Evolutionary conservation across 805 yeast species (phyloP).

Genomic region (Cyberlindnera misumaiensis): DNA sequence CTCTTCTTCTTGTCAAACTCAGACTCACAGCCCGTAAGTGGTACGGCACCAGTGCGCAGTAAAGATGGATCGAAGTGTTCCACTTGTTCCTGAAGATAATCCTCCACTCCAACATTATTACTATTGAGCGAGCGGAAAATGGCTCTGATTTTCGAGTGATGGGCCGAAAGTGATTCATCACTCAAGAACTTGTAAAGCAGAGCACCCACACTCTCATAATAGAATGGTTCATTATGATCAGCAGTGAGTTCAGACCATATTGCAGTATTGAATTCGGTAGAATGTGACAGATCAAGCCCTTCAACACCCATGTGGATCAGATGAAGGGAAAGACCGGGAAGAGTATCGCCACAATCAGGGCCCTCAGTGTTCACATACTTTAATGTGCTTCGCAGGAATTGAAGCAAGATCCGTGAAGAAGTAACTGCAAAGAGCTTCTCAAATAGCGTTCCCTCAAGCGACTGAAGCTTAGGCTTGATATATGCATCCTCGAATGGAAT

Average conservation of each 20-base stretch:
- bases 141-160: slow-evolving; percentile 51
- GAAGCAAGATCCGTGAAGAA: slow-evolving; percentile 43
- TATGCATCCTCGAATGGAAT: slow-evolving; percentile 41
- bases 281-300: slow-evolving; percentile 26
- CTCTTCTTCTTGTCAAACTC: slow-evolving; percentile 57
- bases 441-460: slow-evolving; percentile 33
- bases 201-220: slow-evolving; percentile 33
- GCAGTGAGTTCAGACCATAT: slow-evolving; percentile 30
- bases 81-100: slow-evolving; percentile 30
- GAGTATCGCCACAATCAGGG: slow-evolving; percentile 43
- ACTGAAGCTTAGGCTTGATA: slow-evolving; percentile 45
- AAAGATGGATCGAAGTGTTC: slow-evolving; percentile 25
- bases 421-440: slow-evolving; percentile 43
- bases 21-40: slow-evolving; percentile 5
- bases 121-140: slow-evolving; percentile 34
- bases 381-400: slow-evolving; percentile 45
- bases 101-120: slow-evolving; percentile 25
- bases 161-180: slow-evolving; percentile 33
- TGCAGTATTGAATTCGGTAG: slow-evolving; percentile 24
- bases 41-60: slow-evolving; percentile 5
- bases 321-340: slow-evolving; percentile 56
- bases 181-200: slow-evolving; percentile 35
- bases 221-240: slow-evolving; percentile 31
- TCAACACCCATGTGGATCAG: slow-evolving; percentile 55
- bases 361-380: slow-evolving; percentile 27